phyloP scores from a whole-genome alignment of 2,329 filamentous ascomycete species.

The Daldinia sp. region DNA sequence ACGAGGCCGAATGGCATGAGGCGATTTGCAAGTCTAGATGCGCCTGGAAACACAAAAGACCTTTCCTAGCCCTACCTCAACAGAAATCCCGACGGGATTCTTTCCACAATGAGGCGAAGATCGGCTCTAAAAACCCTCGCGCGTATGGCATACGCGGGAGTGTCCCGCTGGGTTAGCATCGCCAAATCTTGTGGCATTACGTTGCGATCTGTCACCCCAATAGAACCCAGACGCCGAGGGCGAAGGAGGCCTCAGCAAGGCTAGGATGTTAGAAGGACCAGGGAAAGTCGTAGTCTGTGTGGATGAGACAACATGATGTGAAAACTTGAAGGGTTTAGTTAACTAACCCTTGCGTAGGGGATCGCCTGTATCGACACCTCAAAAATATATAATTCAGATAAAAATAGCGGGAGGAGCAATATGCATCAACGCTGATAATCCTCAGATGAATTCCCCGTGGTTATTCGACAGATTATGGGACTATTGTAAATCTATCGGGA shows the following conservation, averaged over 20 bases:
- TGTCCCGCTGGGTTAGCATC: not conserved
- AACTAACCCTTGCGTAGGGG: not conserved
- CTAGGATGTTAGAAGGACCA: not conserved
- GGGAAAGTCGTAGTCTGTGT: not conserved
- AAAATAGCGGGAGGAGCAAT: not conserved
- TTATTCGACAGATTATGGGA: not conserved
- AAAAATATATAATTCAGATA: not conserved
- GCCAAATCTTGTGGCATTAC: not conserved
- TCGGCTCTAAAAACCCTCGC: not conserved
- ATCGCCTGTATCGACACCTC: not conserved
- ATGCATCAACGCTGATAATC: not conserved
- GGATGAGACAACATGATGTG: not conserved
- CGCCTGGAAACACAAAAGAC: not conserved
- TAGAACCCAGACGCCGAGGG: not conserved
- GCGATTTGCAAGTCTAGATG: not conserved
- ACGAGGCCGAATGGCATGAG: not conserved
- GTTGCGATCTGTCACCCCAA: not conserved
- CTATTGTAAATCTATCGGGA: not conserved
- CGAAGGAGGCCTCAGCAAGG: not conserved
- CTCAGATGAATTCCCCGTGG: not conserved
- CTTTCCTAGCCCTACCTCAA: not conserved
- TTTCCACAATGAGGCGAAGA: not conserved
- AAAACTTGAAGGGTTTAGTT: not conserved
- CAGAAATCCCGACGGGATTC: not conserved
- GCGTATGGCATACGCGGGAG: not conserved